A percentile compares a stretch with the other conserved stretches of the same genome.
Evolutionary conservation across 2,329 filamentous ascomycete genomes (phyloP).

Genomic region (Paramyrothecium sp.): DNA sequence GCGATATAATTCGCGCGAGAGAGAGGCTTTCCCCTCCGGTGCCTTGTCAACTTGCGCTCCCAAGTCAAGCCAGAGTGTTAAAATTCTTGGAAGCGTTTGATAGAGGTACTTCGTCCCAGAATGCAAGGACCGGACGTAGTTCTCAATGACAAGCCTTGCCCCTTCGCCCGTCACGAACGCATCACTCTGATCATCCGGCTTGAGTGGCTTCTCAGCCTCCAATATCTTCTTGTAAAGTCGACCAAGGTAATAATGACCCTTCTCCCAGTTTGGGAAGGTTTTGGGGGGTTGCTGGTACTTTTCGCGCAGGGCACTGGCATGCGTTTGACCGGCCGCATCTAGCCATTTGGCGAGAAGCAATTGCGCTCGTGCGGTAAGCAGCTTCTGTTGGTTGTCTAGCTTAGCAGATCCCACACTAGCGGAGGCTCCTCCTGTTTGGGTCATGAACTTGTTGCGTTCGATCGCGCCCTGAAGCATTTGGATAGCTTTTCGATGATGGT

Average conservation of each 20-base stretch:
- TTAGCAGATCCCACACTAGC: constrained; percentile 28
- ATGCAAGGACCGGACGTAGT: constrained; percentile 82
- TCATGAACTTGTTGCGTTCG: constrained; percentile 71
- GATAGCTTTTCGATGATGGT: constrained; percentile 91
- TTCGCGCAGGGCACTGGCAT: constrained; percentile 73
- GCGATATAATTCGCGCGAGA: constrained; percentile 50
- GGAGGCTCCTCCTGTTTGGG: constrained; percentile 37
- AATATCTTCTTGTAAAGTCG: constrained; percentile 96
- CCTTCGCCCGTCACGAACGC: constrained; percentile 78
- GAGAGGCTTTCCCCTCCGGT: constrained; percentile 52
- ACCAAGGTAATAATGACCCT: constrained; percentile 94
- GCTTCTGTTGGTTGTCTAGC: constrained; percentile 49
- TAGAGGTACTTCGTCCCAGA: constrained; percentile 95
- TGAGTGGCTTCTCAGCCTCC: constrained; percentile 80
- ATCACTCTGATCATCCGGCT: constrained; percentile 73
- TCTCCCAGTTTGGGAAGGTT: constrained; percentile 77
- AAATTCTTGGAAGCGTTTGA: constrained; percentile 84
- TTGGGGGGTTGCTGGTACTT: constrained; percentile 83
- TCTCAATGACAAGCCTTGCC: constrained; percentile 87
- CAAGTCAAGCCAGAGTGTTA: constrained; percentile 94
- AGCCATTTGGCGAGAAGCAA: constrained; percentile 95
- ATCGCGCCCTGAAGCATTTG: constrained; percentile 88
- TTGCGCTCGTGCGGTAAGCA: constrained; percentile 74
- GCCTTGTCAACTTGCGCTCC: constrained; percentile 71
- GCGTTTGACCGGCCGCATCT: constrained; percentile 89